These are phyloP conservation scores for Cercospora sp. DNA, from an alignment of 2,329 filamentous ascomycete genomes.

Conservation along the genomic window DNA sequence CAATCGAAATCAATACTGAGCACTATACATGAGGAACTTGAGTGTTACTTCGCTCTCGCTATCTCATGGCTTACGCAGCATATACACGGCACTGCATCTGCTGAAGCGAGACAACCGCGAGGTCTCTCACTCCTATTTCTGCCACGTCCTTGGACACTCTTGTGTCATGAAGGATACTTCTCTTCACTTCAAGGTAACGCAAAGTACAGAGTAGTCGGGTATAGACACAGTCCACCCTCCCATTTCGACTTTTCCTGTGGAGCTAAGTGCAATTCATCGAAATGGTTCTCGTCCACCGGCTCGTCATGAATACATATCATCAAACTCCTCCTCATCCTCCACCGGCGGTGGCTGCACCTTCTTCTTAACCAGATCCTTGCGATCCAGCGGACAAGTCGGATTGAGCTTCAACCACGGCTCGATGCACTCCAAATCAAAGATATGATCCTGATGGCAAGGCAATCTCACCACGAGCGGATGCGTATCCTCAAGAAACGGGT, in stretches of 20 bases:
- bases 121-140: background rate
- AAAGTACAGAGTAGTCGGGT: background rate
- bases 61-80: background rate
- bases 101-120: background rate
- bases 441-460: slow-evolving; percentile 61
- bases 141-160: background rate
- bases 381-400: slow-evolving; percentile 63
- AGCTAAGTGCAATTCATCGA: background rate
- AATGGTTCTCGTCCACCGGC: background rate
- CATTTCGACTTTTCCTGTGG: background rate
- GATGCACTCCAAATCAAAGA: slow-evolving; percentile 67
- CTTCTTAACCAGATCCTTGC: slow-evolving; percentile 59
- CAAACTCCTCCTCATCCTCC: slow-evolving; percentile 53
- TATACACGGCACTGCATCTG: background rate
- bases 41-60: background rate
- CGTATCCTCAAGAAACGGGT: slow-evolving; percentile 61
- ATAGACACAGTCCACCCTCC: background rate
- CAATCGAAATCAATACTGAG: background rate
- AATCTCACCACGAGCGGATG: slow-evolving; percentile 65
- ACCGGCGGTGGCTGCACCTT: slow-evolving; percentile 36
- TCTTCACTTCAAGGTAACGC: background rate
- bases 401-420: slow-evolving; percentile 64
- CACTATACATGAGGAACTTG: background rate
- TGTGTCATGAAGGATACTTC: background rate
- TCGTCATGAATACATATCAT: slow-evolving; percentile 53